Conservation (phyloP, 768 basidiomycete species). For the Cyclocybe aegerita region DNA sequence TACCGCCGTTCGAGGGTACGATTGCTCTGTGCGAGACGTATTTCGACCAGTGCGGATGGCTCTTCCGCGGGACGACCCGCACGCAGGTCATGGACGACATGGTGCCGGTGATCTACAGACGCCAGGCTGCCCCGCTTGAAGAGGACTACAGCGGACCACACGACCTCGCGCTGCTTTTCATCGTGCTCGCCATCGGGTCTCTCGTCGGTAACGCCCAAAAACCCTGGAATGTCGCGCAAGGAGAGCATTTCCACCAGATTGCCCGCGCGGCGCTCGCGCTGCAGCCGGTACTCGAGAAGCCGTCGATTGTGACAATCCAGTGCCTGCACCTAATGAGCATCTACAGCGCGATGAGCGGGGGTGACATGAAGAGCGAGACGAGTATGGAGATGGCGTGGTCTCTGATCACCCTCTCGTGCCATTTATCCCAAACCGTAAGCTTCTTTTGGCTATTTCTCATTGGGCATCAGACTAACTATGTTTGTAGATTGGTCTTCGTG, state of each 20-base stretch:
- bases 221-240: slow-evolving; percentile 33
- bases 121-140: slow-evolving; percentile 41
- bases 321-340: slow-evolving; percentile 66
- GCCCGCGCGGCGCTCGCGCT: slow-evolving; percentile 63
- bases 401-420: slow-evolving; percentile 60
- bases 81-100: slow-evolving; percentile 69
- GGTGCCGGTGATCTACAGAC: slow-evolving; percentile 58
- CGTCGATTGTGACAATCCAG: slow-evolving; percentile 70
- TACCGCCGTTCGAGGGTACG: slow-evolving; percentile 55
- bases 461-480: background rate
- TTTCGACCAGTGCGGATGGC: slow-evolving; percentile 60
- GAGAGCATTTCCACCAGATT: slow-evolving; percentile 67
- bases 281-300: slow-evolving; percentile 70
- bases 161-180: slow-evolving; percentile 51
- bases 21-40: slow-evolving; percentile 61
- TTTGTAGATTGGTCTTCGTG: slow-evolving; percentile 64
- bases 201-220: slow-evolving; percentile 33
- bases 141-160: slow-evolving; percentile 43
- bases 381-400: slow-evolving; percentile 77
- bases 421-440: slow-evolving; percentile 65
- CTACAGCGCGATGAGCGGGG: slow-evolving; percentile 70
- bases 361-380: slow-evolving; percentile 57
- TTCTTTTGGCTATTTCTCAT: slow-evolving; percentile 1
- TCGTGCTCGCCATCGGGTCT: slow-evolving; percentile 56
- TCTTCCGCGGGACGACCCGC: slow-evolving; percentile 60